Evolutionary conservation across 2,329 filamentous ascomycete species (phyloP), one percentile per base, ranked within the genome.

Genomic region (Daldinia sp.): DNA sequence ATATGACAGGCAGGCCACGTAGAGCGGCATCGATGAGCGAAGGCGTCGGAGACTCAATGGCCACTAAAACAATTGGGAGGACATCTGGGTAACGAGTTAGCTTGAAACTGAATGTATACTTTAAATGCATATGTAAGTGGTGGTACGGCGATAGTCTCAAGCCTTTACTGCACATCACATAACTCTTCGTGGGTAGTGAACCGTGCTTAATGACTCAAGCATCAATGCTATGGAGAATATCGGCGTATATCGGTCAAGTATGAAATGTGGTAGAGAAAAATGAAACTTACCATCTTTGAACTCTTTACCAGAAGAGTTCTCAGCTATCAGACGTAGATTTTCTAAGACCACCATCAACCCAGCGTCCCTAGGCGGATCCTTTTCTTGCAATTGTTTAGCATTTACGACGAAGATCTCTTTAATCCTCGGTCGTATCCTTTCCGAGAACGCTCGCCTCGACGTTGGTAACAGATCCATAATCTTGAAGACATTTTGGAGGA

Each of bases 301-400:
- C 70, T 98, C 94, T 75, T 94, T 96, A 3, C 94, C 94, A 1
- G 91, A 90, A 72, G 92, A 96, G 73, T 97, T 97, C 10, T 90
- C 89, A 3, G 93, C 89, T 68, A 97, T 89, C 0, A 90, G 82
- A 15, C 86, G 83, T 76, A 97, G 90, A 70, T 97, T 92, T 72
- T 98, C 94, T 2, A 99, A 85, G 18, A 98, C 84, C 10, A 98
- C 91, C 89, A 98, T 96, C 26, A 99, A 83, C 1, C 94, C 95
- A 0, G 94, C 93, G 78, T 99, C 96, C 74, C 93, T 92, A 1
- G 91, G 87, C 0, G 91, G 88, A 74, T 98, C 95, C 69, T 93
- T 90, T 73, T 98, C 94, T 72, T 89, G 82, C 1, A 83, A 75
- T 74, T 86, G 83, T 72, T 88, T 89, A 44, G 82, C 82, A 37